These are phyloP conservation scores for Raddia distichophylla DNA, from an alignment of 176 grass and related monocot genomes.

Conservation along the genomic window DNA sequence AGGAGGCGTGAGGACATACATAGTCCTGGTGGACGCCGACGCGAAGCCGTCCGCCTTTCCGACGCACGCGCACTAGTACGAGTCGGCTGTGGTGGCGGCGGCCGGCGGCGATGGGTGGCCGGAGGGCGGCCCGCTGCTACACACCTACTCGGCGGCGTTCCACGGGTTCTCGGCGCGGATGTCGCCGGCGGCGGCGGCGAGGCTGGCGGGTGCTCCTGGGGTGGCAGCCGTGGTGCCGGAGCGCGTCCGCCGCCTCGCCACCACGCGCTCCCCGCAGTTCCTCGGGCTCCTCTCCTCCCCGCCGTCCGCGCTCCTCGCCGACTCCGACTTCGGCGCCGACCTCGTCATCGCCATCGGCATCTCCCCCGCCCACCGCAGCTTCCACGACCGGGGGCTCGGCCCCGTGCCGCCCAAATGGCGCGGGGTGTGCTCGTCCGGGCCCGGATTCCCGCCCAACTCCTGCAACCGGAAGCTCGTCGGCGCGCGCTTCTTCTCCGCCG, in stretches of 20 bases:
- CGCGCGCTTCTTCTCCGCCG: constrained; percentile 72
- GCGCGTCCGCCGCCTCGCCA: constrained; percentile 58
- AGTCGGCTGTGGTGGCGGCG: constrained; percentile 60
- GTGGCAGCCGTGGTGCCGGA: constrained; percentile 75
- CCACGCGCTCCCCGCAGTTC: constrained; percentile 78
- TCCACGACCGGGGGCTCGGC: constrained; percentile 64
- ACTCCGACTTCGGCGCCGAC: constrained; percentile 84
- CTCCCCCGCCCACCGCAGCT: constrained; percentile 74
- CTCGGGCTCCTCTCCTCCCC: constrained; percentile 73
- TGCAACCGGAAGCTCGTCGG: constrained; percentile 93
- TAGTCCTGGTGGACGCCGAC: constrained; percentile 79
- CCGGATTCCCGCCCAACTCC: constrained; percentile 58
- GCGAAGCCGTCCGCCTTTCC: constrained; percentile 88
- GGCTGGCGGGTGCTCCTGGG: constrained; percentile 48
- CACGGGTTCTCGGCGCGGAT: constrained; percentile 84
- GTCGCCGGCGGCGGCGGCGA: constrained; percentile 43
- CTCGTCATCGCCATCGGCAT: constrained; percentile 83
- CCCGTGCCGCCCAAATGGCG: constrained; percentile 63
- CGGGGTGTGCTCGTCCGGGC: constrained; percentile 62
- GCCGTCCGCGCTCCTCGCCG: constrained; percentile 77
- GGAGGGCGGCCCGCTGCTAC: constrained; percentile 69
- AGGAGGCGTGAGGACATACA: no score
- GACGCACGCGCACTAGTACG: constrained; percentile 95
- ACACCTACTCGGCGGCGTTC: constrained; percentile 83
- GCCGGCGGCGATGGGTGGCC: constrained; percentile 46